Percentiles rank a stretch among this genome's conserved stretches.
Evolutionary conservation across 176 grass and related monocot species (phyloP).

Genomic region (Thalia dealbata): DNA sequence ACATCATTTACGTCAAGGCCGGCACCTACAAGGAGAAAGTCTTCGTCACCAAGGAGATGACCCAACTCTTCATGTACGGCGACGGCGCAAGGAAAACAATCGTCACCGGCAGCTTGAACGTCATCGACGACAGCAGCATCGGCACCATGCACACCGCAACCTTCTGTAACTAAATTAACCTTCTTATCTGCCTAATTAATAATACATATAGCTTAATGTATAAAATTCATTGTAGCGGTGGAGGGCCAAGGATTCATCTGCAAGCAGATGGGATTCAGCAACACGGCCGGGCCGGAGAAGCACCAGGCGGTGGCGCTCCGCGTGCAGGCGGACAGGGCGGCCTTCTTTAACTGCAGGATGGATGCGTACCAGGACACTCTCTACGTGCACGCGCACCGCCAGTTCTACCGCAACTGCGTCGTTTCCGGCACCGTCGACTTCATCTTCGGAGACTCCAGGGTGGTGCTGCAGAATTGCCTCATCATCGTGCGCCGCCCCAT

Average conservation of each 20-base stretch:
- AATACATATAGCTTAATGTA: neutral
- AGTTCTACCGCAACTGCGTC: slow-evolving; percentile 10
- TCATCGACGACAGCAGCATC: neutral
- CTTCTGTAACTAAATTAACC: neutral
- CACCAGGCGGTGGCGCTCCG: slow-evolving; percentile 6
- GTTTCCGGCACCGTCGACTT: slow-evolving; percentile 2
- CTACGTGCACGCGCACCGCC: neutral
- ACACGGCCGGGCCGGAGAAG: neutral
- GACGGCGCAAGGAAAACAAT: neutral
- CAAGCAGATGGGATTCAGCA: slow-evolving; percentile 5
- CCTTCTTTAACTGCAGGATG: slow-evolving; percentile 10
- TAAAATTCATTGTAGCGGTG: neutral
- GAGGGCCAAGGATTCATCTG: neutral
- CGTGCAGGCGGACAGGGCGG: slow-evolving; percentile 1
- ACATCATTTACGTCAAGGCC: slow-evolving; percentile 85
- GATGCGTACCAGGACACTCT: slow-evolving; percentile 4
- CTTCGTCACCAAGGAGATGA: slow-evolving; percentile 29
- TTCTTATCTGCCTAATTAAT: neutral
- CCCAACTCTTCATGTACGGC: slow-evolving; percentile 83
- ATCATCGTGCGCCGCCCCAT: neutral
- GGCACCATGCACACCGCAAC: neutral
- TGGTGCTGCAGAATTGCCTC: neutral
- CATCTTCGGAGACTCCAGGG: slow-evolving; percentile 8
- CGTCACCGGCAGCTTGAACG: neutral
- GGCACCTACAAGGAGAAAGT: slow-evolving; percentile 79